A percentile compares a stretch with the other conserved stretches of the same genome.
These are phyloP conservation scores for Erodium chrysanthum DNA, from an alignment of 441 rosid genomes.

Conservation along the genomic window DNA sequence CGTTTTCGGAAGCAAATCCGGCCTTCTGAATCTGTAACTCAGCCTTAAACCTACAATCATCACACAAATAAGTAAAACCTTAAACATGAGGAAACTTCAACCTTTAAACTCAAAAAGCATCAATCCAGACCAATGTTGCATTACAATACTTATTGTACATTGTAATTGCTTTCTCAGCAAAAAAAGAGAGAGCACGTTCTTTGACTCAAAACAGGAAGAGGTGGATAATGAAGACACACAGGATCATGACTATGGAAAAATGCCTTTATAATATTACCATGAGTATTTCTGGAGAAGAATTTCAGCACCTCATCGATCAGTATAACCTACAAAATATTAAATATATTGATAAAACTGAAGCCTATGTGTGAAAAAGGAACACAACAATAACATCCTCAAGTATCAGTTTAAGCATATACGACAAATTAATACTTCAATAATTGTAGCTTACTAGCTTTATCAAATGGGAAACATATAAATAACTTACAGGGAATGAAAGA, in stretches of 20 bases:
- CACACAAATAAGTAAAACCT: not conserved
- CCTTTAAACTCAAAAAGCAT: not conserved
- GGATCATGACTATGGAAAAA: too few species aligned
- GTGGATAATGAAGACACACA: too few species aligned
- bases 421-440: not conserved
- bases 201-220: not conserved
- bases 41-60: slow-evolving; percentile 51
- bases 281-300: slow-evolving; percentile 74
- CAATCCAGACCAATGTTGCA: not conserved
- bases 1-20: slow-evolving; percentile 66
- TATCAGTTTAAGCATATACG: not conserved
- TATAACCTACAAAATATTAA: slow-evolving; percentile 51
- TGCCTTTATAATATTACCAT: slow-evolving; percentile 30
- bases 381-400: not conserved
- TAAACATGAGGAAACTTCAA: not conserved
- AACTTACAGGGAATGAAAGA: slow-evolving; percentile 93
- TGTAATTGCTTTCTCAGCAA: not conserved
- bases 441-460: not conserved
- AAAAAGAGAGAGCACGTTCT: not conserved
- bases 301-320: slow-evolving; percentile 85
- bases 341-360: slow-evolving; percentile 4
- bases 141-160: not conserved
- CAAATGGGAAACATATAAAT: not conserved
- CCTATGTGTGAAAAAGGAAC: not conserved
- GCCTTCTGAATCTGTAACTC: slow-evolving; percentile 61